A percentile compares a stretch with the other conserved stretches of the same genome.
These are phyloP conservation scores for Lactarius vividus DNA, from an alignment of 768 basidiomycete genomes.

Conservation along the genomic window DNA sequence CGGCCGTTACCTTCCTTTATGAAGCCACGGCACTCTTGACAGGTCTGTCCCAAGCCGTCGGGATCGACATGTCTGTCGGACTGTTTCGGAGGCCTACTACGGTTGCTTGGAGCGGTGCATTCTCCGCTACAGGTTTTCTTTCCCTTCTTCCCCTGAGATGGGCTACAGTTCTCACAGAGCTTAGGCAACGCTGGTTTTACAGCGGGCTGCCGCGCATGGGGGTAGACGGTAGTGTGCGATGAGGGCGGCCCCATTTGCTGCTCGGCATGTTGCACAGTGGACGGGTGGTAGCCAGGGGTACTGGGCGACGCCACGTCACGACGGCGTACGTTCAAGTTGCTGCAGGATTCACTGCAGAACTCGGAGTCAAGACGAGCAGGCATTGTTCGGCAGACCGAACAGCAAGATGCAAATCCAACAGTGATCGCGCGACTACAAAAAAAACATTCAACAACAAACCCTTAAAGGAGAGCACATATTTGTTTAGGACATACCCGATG, in stretches of 20 bases:
- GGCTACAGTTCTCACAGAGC: too few species aligned
- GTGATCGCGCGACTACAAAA: neutral
- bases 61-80: neutral
- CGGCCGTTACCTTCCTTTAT: neutral
- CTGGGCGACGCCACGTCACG: neutral
- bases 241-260: too few species aligned
- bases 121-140: too few species aligned
- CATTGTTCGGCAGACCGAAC: neutral
- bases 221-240: too few species aligned
- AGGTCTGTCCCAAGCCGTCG: neutral
- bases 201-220: too few species aligned
- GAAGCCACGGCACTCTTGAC: slow-evolving; percentile 14
- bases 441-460: neutral
- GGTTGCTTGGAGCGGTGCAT: neutral
- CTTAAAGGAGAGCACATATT: neutral
- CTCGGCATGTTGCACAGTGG: neutral
- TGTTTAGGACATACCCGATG: slow-evolving; percentile 1
- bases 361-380: slow-evolving; percentile 4
- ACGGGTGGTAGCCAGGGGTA: neutral
- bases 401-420: neutral
- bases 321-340: neutral
- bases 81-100: neutral
- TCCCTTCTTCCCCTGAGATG: too few species aligned
- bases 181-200: too few species aligned
- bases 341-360: slow-evolving; percentile 11